A percentile compares a stretch with the other conserved stretches of the same genome.
Conservation (phyloP, 257 asterid species). For the Verbena officinalis region DNA sequence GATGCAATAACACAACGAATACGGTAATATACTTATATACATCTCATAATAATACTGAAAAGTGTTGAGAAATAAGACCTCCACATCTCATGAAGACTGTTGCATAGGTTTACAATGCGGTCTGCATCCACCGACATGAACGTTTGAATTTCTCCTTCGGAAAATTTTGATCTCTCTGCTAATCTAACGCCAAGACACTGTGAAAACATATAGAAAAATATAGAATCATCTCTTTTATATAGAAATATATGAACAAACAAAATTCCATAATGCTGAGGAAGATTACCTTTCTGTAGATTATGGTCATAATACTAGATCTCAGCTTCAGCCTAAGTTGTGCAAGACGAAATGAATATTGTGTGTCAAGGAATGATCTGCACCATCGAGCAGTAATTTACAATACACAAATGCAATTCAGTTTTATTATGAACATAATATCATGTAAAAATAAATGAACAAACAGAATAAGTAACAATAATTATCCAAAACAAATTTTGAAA, state of each 20-base stretch:
- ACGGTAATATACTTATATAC: neutral
- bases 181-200: constrained; percentile 81
- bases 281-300: constrained; percentile 81
- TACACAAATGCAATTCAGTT: neutral
- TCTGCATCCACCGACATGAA: constrained; percentile 99
- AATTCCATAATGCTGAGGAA: constrained; percentile 2
- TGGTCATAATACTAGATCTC: constrained; percentile 87
- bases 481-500: neutral
- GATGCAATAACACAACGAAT: constrained; percentile 36
- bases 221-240: neutral
- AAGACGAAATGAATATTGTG: constrained; percentile 83
- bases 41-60: constrained; percentile 8
- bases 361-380: constrained; percentile 94
- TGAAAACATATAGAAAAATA: constrained; percentile 23
- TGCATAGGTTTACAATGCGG: constrained; percentile 83
- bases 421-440: neutral
- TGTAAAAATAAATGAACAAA: neutral
- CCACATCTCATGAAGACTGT: constrained; percentile 95
- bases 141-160: constrained; percentile 98
- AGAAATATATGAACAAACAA: neutral
- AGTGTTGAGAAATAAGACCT: constrained; percentile 53
- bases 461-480: neutral
- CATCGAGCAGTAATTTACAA: constrained; percentile 22
- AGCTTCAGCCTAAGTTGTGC: constrained; percentile 81
- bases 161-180: constrained; percentile 91